These are phyloP conservation scores for Chrysoporthe austroafricana DNA, from an alignment of 2,329 filamentous ascomycete genomes.

Conservation along the genomic window DNA sequence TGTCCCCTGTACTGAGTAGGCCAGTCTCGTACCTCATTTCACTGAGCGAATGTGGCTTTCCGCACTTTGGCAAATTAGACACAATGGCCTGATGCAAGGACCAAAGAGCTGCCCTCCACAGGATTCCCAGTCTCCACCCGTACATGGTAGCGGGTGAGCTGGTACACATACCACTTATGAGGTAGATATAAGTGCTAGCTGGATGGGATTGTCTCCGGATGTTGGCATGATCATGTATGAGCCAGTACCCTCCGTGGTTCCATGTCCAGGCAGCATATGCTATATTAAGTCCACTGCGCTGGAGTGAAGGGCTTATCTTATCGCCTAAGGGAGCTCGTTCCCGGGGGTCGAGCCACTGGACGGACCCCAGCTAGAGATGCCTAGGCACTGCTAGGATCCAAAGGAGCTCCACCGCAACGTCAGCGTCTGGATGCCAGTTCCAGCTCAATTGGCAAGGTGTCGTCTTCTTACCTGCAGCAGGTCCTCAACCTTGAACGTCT, in stretches of 20 bases:
- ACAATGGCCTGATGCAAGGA: slow-evolving; percentile 8
- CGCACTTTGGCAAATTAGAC: slow-evolving; percentile 4
- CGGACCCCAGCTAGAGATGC: background rate
- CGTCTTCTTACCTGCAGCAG: slow-evolving; percentile 8
- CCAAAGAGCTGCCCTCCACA: background rate
- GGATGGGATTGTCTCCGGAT: background rate
- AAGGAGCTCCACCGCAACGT: slow-evolving; percentile 13
- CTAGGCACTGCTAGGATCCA: slow-evolving; percentile 3
- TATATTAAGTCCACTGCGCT: background rate
- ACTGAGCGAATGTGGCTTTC: background rate
- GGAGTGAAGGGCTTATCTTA: slow-evolving; percentile 1
- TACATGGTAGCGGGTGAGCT: background rate
- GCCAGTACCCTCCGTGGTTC: background rate
- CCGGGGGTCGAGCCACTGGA: background rate
- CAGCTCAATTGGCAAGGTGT: slow-evolving; percentile 18
- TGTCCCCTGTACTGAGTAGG: background rate
- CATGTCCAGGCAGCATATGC: background rate
- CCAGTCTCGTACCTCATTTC: background rate
- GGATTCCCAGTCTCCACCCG: background rate
- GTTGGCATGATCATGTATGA: background rate
- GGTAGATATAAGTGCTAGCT: background rate
- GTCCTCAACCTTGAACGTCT: background rate
- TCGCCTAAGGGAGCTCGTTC: slow-evolving; percentile 4
- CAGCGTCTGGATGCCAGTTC: slow-evolving; percentile 4
- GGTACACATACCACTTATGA: background rate